A percentile compares a stretch with the other conserved stretches of the same genome.
phyloP scores from a whole-genome alignment of 106 monocot genomes.

The Triglochin maritima region DNA sequence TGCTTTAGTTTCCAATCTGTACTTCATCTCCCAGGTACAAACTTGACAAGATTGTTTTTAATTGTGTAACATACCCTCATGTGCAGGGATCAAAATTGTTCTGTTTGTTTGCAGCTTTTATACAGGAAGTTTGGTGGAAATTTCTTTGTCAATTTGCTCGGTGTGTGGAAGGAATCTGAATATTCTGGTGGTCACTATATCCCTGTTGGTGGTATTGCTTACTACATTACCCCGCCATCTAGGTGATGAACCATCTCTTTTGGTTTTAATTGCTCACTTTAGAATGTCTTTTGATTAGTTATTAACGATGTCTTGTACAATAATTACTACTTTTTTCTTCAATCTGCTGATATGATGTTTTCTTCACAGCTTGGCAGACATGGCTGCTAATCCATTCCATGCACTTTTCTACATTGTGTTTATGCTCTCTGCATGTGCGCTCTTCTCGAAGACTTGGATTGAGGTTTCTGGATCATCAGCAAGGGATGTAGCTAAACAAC shows the following conservation, averaged over 20 bases:
- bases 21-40: slow-evolving; percentile 29
- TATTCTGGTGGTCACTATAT: slow-evolving; percentile 26
- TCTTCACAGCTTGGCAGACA: slow-evolving; percentile 17
- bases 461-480: slow-evolving; percentile 69
- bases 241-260: slow-evolving; percentile 6
- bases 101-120: slow-evolving; percentile 11
- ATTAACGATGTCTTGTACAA: too few species aligned
- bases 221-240: slow-evolving; percentile 22
- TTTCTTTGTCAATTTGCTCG: slow-evolving; percentile 30
- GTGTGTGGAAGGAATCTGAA: slow-evolving; percentile 29
- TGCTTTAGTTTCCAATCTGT: slow-evolving; percentile 26
- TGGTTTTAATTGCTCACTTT: not conserved
- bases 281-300: not conserved
- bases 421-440: slow-evolving; percentile 61
- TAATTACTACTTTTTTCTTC: not conserved
- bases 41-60: not conserved
- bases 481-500: slow-evolving; percentile 60
- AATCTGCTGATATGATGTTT: not conserved
- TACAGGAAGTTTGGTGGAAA: slow-evolving; percentile 31
- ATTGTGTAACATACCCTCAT: not conserved
- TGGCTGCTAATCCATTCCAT: slow-evolving; percentile 55
- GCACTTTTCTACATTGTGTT: slow-evolving; percentile 64
- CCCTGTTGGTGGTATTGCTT: slow-evolving; percentile 26
- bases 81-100: not conserved
- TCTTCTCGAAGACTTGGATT: slow-evolving; percentile 74